phyloP scores from a whole-genome alignment of 2,329 filamentous ascomycete species.

The Celoporthe dispersa region DNA sequence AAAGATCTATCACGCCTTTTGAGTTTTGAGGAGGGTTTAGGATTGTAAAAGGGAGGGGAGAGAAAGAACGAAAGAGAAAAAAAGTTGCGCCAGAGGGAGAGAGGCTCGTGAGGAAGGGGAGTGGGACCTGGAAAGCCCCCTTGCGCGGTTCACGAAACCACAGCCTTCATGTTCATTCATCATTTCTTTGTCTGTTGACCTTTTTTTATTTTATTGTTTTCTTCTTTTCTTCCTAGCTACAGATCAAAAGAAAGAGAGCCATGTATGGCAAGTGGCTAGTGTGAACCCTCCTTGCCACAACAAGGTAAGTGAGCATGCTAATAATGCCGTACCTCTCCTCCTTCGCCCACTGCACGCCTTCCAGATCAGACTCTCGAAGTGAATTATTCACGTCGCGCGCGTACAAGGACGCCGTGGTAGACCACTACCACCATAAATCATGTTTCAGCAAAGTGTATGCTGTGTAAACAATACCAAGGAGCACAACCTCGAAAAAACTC shows the following conservation, averaged over 20 bases:
- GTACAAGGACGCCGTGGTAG: constrained; percentile 5
- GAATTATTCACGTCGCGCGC: too few species aligned
- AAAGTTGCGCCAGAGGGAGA: not conserved
- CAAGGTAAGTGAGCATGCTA: not conserved
- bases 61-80: too few species aligned
- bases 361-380: not conserved
- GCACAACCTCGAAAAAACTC: not conserved
- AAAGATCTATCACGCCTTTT: too few species aligned
- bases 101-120: not conserved
- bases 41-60: too few species aligned
- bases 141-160: not conserved
- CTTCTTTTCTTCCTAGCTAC: not conserved
- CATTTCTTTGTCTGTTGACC: not conserved
- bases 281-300: not conserved
- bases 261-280: not conserved
- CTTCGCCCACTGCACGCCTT: not conserved
- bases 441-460: not conserved
- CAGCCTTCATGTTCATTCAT: not conserved
- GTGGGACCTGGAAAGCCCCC: not conserved
- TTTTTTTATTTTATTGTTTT: not conserved
- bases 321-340: not conserved
- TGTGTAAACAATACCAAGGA: not conserved
- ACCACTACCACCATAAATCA: not conserved
- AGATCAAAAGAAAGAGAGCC: not conserved
- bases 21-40: too few species aligned